Base-by-base conservation (phyloP, 2,329 filamentous ascomycete genomes). In the Rachicladosporium sp. region DNA sequence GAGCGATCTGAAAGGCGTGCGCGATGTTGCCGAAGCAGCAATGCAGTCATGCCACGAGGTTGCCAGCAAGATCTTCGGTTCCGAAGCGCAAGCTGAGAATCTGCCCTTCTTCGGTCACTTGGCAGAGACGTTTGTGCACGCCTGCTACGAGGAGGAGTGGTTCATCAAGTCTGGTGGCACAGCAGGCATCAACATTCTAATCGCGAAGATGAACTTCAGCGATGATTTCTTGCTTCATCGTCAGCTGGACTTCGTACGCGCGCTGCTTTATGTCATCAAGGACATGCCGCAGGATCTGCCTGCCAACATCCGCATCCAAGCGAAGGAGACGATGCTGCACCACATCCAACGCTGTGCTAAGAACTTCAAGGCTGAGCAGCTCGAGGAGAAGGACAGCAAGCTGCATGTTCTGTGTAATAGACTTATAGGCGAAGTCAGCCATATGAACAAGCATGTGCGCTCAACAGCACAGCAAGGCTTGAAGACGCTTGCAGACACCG, bases 131-230 rank as follows among this genome's bases (percentile, higher is more conserved):
- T 94, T 96, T 58, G 91, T 85, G 51, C 91, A 98, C 58, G 87
- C 85, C 48, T 98, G 91, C 59, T 88, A 95, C 52, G 87, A 91
- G 52, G 89, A 98, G 58, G 91, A 98, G 53, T 99, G 93, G 91
- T 98, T 94, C 56, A 88, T 88, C 38, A 98, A 99, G 63, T 83
- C 87, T 30, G 91, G 89, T 36, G 91, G 91, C 31, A 88, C 83
- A 39, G 66, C 89, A 12, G 93, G 93, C 40, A 95, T 99, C 52
- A 81, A 84, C 53, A 80, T 93, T 41, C 67, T 98, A 42, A 79
- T 89, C 27, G 89, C 84, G 2, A 81, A 89, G 50, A 68, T 96
- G 40, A 79, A 89, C 38, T 71, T 98, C 35, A 86, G 86, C 32
- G 83, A 93, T 52, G 59, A 68, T 1, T 99, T 91, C 86, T 70